Percentiles rank a stretch among this genome's conserved stretches.
Conservation (phyloP, 495 filamentous ascomycete species). For the Penicillium lividum region DNA sequence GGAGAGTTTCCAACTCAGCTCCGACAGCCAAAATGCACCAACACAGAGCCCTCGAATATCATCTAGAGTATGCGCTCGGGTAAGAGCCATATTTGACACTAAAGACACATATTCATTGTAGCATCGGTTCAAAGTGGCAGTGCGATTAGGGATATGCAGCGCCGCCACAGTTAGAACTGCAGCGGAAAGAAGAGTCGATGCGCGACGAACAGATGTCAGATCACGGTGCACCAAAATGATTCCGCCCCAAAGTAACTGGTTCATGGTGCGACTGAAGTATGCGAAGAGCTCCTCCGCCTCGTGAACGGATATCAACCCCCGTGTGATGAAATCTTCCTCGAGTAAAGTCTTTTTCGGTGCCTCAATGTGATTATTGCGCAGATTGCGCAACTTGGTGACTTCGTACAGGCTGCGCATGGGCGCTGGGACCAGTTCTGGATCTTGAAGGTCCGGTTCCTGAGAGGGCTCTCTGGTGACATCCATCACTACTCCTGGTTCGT, state of each 20-base stretch:
- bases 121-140: constrained; percentile 50
- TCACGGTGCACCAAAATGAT: constrained; percentile 54
- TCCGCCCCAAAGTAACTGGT: constrained; percentile 57
- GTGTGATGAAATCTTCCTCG: constrained; percentile 54
- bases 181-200: constrained; percentile 51
- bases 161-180: constrained; percentile 55
- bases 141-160: constrained; percentile 53
- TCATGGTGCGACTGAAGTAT: constrained; percentile 55
- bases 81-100: constrained; percentile 53
- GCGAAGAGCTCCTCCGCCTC: constrained; percentile 54
- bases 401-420: constrained; percentile 63
- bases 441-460: constrained; percentile 51
- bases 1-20: constrained; percentile 55
- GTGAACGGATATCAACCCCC: constrained; percentile 48
- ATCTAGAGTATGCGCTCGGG: constrained; percentile 50
- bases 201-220: constrained; percentile 49
- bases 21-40: constrained; percentile 55
- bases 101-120: constrained; percentile 54
- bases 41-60: constrained; percentile 55
- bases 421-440: constrained; percentile 50
- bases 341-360: constrained; percentile 48
- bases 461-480: constrained; percentile 53
- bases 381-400: constrained; percentile 57
- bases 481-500: constrained; percentile 37
- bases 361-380: constrained; percentile 48